These are phyloP conservation scores for Cordia subcordata DNA, from an alignment of 257 asterid species.

Conservation along the genomic window DNA sequence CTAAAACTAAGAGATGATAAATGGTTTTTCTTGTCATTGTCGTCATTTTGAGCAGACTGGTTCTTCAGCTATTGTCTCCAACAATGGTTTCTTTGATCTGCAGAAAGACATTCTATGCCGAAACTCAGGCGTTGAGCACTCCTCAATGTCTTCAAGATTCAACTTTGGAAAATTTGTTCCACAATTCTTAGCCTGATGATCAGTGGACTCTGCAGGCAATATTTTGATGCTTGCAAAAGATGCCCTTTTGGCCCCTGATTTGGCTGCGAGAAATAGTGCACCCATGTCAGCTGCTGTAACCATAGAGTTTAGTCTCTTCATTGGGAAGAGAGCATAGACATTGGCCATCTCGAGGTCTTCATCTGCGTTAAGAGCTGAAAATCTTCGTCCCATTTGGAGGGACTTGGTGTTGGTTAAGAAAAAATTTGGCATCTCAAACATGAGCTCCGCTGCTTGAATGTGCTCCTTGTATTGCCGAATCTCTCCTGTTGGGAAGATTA, in stretches of 20 bases:
- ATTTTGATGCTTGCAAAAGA: constrained; percentile 38
- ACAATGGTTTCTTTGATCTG: constrained; percentile 82
- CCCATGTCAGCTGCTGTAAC: constrained; percentile 74
- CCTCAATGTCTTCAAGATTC: constrained; percentile 63
- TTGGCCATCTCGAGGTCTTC: constrained; percentile 72
- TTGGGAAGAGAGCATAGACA: constrained; percentile 64
- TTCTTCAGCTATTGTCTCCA: constrained; percentile 82
- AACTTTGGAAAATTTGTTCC: constrained; percentile 29
- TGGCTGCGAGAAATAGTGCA: constrained; percentile 55
- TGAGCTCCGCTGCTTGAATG: constrained; percentile 59
- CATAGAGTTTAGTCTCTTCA: constrained; percentile 56
- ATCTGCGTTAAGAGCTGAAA: constrained; percentile 68
- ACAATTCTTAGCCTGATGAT: not conserved
- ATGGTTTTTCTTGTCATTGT: not conserved
- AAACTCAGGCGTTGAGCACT: constrained; percentile 45
- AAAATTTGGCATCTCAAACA: constrained; percentile 54
- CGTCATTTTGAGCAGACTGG: constrained; percentile 30
- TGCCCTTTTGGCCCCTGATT: constrained; percentile 40
- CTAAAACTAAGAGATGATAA: too few species aligned
- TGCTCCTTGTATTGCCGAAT: constrained; percentile 31
- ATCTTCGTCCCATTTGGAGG: constrained; percentile 63
- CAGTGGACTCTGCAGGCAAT: constrained; percentile 57
- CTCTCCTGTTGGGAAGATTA: constrained; percentile 51
- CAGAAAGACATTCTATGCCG: constrained; percentile 48
- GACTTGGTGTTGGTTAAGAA: constrained; percentile 56